These are phyloP conservation scores for Phytophthora uliginosa DNA, from an alignment of 352 stramenopile genomes.

Conservation along the genomic window DNA sequence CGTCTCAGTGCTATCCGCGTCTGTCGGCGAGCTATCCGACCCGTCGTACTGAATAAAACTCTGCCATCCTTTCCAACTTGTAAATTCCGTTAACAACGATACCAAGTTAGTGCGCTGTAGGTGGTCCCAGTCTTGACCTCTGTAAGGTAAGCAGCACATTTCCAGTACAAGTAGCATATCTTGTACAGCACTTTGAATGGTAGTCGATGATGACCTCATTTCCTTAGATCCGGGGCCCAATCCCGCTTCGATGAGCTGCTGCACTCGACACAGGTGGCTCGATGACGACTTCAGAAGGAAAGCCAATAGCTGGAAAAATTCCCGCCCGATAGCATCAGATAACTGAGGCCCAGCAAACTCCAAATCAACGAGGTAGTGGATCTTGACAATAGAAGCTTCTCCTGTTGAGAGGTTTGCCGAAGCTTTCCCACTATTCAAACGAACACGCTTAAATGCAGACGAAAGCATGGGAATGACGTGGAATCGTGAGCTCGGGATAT, in stretches of 20 bases:
- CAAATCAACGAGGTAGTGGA: slow-evolving; percentile 80
- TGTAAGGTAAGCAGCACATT: slow-evolving; percentile 83
- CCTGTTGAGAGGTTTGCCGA: slow-evolving; percentile 4
- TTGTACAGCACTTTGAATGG: slow-evolving; percentile 65
- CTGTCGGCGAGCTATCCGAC: slow-evolving; percentile 43
- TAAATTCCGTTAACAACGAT: slow-evolving; percentile 73
- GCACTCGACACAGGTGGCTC: slow-evolving; percentile 48
- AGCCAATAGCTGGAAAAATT: slow-evolving; percentile 78
- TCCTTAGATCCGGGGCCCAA: slow-evolving; percentile 9
- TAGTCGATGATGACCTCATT: slow-evolving; percentile 25
- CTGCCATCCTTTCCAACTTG: slow-evolving; percentile 84
- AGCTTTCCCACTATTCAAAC: slow-evolving; percentile 4
- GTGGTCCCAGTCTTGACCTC: slow-evolving; percentile 65
- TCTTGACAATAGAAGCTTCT: slow-evolving; percentile 55
- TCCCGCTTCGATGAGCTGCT: slow-evolving; percentile 40
- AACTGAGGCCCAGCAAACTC: slow-evolving; percentile 71
- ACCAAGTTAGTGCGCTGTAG: slow-evolving; percentile 72
- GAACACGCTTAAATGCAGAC: slow-evolving; percentile 75
- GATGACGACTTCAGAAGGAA: slow-evolving; percentile 61
- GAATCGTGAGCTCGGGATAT: slow-evolving; percentile 68
- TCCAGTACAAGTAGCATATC: slow-evolving; percentile 85
- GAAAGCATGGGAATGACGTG: slow-evolving; percentile 84
- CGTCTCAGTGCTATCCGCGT: slow-evolving; percentile 43
- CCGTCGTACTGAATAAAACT: slow-evolving; percentile 65
- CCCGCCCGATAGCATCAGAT: slow-evolving; percentile 51